Base-by-base conservation (phyloP, 2,329 filamentous ascomycete species). In the Claviceps sp. region DNA sequence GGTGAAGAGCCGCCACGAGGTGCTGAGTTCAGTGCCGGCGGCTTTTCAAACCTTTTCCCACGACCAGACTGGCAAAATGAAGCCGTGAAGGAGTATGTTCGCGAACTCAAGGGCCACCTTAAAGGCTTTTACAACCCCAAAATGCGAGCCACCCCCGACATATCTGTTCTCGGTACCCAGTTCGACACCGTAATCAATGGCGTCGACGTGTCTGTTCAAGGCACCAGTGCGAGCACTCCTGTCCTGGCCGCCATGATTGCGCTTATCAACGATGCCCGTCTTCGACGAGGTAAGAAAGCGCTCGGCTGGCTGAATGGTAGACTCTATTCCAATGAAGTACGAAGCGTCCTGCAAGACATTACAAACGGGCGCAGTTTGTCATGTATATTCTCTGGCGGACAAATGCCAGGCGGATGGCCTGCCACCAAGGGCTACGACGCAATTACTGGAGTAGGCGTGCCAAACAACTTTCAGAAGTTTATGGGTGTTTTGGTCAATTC, bases 81-180 rank as follows among this genome's bases (percentile, higher is more conserved):
- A 1, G 66, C 60, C 1, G 70, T 77, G 0, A 53, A 57, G 5
- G 57, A 55, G 9, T 78, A 78, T 53, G 57, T 77, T 14, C 57
- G 60, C 17, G 52, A 54, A 0, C 58, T 79, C 60, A 59, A 66
- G 58, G 60, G 63, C 2, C 67, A 70, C 39, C 66, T 83, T 49
- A 49, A 63, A 0, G 68, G 66, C 29, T 64, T 70, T 50, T 77
- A 74, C 61, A 70, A 77, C 56, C 53, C 59, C 0, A 63, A 59
- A 2, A 75, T 73, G 39, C 68, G 77, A 4, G 76, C 68, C 1
- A 68, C 72, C 20, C 77, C 77, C 0, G 76, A 79, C 56, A 65
- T 79, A 23, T 68, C 73, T 4, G 74, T 71, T 3, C 71, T 86
- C 22, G 75, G 81, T 1, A 77, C 77, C 7, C 76, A 79, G 54